phyloP scores from a whole-genome alignment of 2,329 filamentous ascomycete species.

The Podosphaera xanthii region DNA sequence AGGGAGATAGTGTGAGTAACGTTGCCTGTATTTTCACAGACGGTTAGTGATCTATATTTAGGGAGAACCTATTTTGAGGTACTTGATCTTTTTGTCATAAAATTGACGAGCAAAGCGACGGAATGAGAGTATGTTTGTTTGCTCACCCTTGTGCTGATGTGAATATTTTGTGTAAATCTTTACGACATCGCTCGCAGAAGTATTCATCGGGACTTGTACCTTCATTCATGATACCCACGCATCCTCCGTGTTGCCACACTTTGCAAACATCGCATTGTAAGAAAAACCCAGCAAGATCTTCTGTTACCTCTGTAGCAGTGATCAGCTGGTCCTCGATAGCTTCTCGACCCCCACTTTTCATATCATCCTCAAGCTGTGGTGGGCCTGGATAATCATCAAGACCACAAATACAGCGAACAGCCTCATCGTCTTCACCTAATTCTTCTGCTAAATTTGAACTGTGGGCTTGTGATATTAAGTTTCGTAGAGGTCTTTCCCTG shows the following conservation, averaged over 20 bases:
- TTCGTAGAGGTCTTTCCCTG: slow-evolving; percentile 18
- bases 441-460: slow-evolving; percentile 40
- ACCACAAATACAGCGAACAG: slow-evolving; percentile 87
- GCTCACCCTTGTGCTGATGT: slow-evolving; percentile 67
- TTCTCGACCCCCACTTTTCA: slow-evolving; percentile 29
- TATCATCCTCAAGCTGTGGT: slow-evolving; percentile 30
- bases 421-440: slow-evolving; percentile 64
- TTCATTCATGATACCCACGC: slow-evolving; percentile 90
- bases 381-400: slow-evolving; percentile 85
- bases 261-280: slow-evolving; percentile 96
- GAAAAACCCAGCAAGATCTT: slow-evolving; percentile 80
- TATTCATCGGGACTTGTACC: slow-evolving; percentile 87
- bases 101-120: too few species aligned
- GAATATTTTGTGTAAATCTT: slow-evolving; percentile 71
- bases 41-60: too few species aligned
- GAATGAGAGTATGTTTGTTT: slow-evolving; percentile 5
- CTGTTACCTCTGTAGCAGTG: slow-evolving; percentile 32
- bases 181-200: slow-evolving; percentile 87
- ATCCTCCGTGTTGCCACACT: slow-evolving; percentile 96
- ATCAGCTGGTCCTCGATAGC: slow-evolving; percentile 32
- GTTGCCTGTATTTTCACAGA: slow-evolving; percentile 26
- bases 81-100: too few species aligned
- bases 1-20: slow-evolving; percentile 42
- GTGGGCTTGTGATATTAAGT: slow-evolving; percentile 24
- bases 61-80: too few species aligned